phyloP scores from a whole-genome alignment of 106 monocot genomes.

The Cymbidium sinense region DNA sequence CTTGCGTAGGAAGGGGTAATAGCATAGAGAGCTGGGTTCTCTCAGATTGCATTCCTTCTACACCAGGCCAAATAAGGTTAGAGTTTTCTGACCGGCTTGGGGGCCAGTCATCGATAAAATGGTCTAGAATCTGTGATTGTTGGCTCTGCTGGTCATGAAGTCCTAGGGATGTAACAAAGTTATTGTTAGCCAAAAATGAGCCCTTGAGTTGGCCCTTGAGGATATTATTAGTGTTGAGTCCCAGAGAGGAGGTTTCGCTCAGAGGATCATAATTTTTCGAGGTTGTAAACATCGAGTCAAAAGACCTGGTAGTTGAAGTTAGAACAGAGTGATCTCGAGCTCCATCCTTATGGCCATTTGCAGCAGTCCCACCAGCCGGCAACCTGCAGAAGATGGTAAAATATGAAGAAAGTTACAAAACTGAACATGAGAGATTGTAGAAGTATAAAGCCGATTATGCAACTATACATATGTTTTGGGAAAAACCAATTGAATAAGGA shows the following conservation, averaged over 20 bases:
- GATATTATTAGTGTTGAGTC: conserved; percentile 14
- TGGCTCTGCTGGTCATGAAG: conserved; percentile 19
- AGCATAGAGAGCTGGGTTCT: conserved; percentile 44
- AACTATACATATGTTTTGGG: too few relatives aligned
- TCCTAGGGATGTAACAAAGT: conserved; percentile 11
- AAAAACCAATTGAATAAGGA: too few relatives aligned
- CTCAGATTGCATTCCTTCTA: conserved; percentile 24
- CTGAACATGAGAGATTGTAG: too few relatives aligned
- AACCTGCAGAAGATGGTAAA: conserved; percentile 20
- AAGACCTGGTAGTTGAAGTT: conserved; percentile 11
- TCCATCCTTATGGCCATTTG: not conserved
- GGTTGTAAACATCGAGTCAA: conserved; percentile 7
- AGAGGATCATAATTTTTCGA: conserved; percentile 11
- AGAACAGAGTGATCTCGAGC: conserved; percentile 7
- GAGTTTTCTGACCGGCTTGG: conserved; percentile 24
- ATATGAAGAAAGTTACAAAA: not conserved
- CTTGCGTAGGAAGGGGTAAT: conserved; percentile 31
- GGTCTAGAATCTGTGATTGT: conserved; percentile 23
- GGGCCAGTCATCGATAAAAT: conserved; percentile 38
- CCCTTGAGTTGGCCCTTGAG: conserved; percentile 12
- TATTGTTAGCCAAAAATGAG: conserved; percentile 14
- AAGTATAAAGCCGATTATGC: too few relatives aligned
- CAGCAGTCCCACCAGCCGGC: conserved; percentile 15
- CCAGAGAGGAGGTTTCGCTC: conserved; percentile 8
- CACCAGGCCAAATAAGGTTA: conserved; percentile 22